Evolutionary conservation across 139 green algal species (phyloP).

Genomic region (Chlorella sp.): DNA sequence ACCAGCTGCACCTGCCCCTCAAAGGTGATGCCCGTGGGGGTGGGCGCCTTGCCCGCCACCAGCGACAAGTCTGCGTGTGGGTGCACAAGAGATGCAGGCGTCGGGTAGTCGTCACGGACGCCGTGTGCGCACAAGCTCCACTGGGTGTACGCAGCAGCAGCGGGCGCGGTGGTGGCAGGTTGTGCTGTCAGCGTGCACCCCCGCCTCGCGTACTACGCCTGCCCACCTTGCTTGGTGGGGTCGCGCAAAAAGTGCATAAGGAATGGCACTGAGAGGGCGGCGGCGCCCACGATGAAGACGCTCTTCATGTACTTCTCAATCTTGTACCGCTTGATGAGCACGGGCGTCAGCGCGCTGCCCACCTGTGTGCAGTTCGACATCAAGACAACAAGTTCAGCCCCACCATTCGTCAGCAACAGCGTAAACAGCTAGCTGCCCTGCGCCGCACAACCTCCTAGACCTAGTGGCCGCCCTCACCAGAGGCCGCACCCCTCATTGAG

Average conservation of each 20-base stretch:
- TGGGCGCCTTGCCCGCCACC: no score
- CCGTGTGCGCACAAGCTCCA: not conserved
- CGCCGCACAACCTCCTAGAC: no score
- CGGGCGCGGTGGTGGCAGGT: not conserved
- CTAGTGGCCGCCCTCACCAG: not conserved
- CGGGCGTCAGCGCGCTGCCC: conserved; percentile 24
- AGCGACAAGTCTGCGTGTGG: not conserved
- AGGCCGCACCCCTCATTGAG: not conserved
- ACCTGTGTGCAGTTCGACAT: not conserved
- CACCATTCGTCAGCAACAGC: not conserved
- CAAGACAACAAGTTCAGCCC: not conserved
- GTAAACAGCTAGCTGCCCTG: not conserved
- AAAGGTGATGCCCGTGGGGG: conserved; percentile 36
- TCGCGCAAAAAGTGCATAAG: no score
- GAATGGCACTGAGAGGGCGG: conserved; percentile 43
- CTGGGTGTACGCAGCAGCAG: not conserved
- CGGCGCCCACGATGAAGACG: conserved; percentile 41
- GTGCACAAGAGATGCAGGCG: no score
- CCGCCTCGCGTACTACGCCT: no score
- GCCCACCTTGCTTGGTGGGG: not conserved
- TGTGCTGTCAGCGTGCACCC: no score
- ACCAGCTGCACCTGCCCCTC: conserved; percentile 76
- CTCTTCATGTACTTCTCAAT: conserved; percentile 82
- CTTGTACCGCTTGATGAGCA: conserved; percentile 46
- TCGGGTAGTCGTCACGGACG: not conserved